phyloP scores from a whole-genome alignment of 2,329 filamentous ascomycete genomes.

The Cyphellophora europaea region DNA sequence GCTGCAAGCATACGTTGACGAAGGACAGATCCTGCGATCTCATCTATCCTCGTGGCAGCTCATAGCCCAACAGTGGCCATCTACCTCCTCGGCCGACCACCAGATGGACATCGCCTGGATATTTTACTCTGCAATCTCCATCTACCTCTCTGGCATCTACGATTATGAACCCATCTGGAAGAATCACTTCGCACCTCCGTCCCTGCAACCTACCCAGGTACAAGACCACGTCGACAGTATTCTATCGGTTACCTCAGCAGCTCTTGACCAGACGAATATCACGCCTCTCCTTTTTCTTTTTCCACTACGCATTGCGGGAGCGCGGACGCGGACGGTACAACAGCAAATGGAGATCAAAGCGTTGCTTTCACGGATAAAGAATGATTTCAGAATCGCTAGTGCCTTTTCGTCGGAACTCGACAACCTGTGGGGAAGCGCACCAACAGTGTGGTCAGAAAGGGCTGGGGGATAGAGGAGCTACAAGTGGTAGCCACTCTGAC shows the following conservation, averaged over 20 bases:
- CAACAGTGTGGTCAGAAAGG: too few species aligned
- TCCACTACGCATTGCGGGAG: too few species aligned
- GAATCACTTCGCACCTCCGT: background rate
- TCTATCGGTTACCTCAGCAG: background rate
- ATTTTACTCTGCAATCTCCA: constrained; percentile 3
- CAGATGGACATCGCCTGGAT: background rate
- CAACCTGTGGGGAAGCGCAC: too few species aligned
- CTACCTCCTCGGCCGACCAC: background rate
- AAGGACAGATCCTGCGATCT: constrained; percentile 1
- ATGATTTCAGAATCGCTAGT: too few species aligned
- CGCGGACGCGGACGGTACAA: too few species aligned
- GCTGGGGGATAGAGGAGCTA: too few species aligned
- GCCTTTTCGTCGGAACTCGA: too few species aligned
- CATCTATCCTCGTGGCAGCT: background rate
- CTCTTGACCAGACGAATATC: background rate
- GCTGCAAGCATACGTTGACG: constrained; percentile 1
- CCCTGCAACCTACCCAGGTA: background rate
- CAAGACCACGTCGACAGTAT: constrained; percentile 2
- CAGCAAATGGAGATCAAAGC: too few species aligned
- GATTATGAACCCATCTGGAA: constrained; percentile 2
- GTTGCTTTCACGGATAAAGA: too few species aligned
- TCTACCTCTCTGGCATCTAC: constrained; percentile 4
- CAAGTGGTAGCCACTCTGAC: too few species aligned
- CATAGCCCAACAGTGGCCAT: too few species aligned
- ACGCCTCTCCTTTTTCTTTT: too few species aligned